Conservation (phyloP, 2,329 filamentous ascomycete genomes). For the Fusarium fujikuroi region DNA sequence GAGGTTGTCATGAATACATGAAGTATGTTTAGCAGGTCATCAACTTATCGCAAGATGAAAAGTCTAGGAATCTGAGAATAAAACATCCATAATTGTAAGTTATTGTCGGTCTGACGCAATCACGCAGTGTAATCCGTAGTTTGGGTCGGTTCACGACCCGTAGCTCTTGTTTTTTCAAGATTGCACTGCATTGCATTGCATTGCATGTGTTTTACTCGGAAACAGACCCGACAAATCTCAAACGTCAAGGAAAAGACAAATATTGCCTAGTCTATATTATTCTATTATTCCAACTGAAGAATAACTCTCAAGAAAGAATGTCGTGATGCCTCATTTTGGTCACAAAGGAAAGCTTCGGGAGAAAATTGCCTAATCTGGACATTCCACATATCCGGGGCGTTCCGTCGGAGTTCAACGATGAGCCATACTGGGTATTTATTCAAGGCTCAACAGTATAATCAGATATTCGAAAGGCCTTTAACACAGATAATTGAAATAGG, state of each 20-base stretch:
- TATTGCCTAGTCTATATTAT: no score
- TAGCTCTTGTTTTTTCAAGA: background rate
- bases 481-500: background rate
- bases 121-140: background rate
- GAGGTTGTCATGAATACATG: background rate
- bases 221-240: background rate
- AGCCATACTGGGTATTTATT: background rate
- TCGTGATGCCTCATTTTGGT: background rate
- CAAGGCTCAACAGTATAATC: background rate
- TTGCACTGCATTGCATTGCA: background rate
- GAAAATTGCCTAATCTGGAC: slow-evolving; percentile 8
- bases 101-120: background rate
- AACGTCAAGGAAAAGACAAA: background rate
- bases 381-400: background rate
- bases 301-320: background rate
- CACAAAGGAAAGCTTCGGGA: background rate
- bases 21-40: background rate
- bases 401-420: background rate
- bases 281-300: background rate
- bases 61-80: background rate
- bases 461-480: background rate
- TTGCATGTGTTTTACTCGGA: background rate
- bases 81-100: background rate
- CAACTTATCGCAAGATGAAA: background rate
- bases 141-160: background rate